Base-by-base conservation (phyloP, 2,329 filamentous ascomycete genomes). In the Colletotrichum agaves region DNA sequence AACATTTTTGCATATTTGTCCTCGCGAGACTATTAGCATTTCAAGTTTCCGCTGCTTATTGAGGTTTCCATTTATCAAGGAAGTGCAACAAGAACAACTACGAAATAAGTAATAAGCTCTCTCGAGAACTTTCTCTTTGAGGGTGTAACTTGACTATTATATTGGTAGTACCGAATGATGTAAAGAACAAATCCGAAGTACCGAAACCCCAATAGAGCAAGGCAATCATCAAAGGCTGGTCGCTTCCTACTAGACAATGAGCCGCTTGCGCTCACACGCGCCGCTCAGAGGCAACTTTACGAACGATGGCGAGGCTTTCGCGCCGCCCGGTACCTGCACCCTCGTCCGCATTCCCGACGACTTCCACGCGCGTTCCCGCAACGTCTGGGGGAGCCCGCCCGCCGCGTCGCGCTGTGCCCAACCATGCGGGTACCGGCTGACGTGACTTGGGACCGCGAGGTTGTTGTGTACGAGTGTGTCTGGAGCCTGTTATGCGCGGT, bases 381-480 rank as follows among this genome's bases (percentile, higher is more conserved):
- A 84, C 55, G 64, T 72, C 1, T 83, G 80, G 76, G 80, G 78
- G 0, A 82, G n/a, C n/a, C n/a, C n/a, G n/a, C 80, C 13, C 75
- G 72, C 2, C 82, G 80, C 66, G 67, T 87, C 1, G 83, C 81
- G 4, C 74, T 87, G 1, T 87, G 84, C 72, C 85, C 85, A 23
- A 87, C 85, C 0, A 87, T 87, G 85, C 77, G 83, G 17, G 73
- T 79, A 35, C 84, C 85, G 0, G 69, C 75, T 4, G 70, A 77
- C 21, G 82, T 81, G 10, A 70, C 50, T 5, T 87, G 85, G 84
- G 81, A 87, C 71, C 75, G 79, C 2, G 85, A 87, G 72, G 77
- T 87, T 8, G 77, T 87, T 8, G 80, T 87, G 3, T 87, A 85
- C 69, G 82, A 87, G 72, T 85, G 84, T 74, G 72, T 85, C 0